Evolutionary conservation across 495 filamentous ascomycete genomes (phyloP).

Genomic region (Tuber borchii): DNA sequence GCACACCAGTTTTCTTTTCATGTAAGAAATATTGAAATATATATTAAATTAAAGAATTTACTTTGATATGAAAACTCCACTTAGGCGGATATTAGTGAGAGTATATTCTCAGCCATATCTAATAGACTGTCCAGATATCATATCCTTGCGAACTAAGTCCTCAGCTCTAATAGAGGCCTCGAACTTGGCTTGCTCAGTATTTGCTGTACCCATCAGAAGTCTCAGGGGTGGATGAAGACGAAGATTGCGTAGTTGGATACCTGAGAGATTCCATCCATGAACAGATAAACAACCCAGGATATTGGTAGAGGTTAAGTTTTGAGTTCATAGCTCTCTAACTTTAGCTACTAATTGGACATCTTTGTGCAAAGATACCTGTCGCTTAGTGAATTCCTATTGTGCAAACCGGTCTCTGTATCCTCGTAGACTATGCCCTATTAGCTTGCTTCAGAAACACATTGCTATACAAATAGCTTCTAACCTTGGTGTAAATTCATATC

Average conservation of each 20-base stretch:
- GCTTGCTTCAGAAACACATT: background rate
- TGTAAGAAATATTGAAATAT: no score
- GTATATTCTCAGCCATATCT: background rate
- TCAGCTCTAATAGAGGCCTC: background rate
- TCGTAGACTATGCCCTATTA: background rate
- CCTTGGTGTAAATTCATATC: background rate
- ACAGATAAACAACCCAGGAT: background rate
- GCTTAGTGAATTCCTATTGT: background rate
- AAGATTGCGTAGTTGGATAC: background rate
- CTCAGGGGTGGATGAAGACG: background rate
- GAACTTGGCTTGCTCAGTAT: background rate
- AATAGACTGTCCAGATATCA: background rate
- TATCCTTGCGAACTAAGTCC: background rate
- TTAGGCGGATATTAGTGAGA: conserved; percentile 3
- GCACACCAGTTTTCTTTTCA: background rate
- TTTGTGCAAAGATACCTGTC: background rate
- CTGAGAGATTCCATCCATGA: background rate
- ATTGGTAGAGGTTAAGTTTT: background rate
- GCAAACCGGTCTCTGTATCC: background rate
- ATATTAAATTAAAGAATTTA: background rate
- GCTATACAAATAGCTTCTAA: background rate
- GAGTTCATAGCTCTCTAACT: background rate
- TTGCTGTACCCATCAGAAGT: background rate
- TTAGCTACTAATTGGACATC: background rate
- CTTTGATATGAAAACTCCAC: background rate